Evolutionary conservation across 2,329 filamentous ascomycete species (phyloP).

Genomic region (Cladosporium halotolerans): DNA sequence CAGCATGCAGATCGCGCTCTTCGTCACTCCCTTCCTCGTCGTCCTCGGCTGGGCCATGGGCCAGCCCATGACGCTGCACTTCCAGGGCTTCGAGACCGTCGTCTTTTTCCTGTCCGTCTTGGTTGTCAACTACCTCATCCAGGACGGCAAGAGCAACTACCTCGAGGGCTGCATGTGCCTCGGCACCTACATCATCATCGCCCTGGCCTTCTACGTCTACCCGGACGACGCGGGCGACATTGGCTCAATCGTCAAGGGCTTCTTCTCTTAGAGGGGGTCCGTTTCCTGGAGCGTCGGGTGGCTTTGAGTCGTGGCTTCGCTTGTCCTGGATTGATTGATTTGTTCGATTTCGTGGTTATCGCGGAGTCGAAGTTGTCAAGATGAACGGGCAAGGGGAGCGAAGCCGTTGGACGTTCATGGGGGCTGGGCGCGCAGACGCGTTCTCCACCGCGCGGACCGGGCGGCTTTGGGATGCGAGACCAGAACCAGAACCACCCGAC

Average conservation of each 20-base stretch:
- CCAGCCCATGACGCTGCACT: constrained; percentile 62
- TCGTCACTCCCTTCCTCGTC: constrained; percentile 53
- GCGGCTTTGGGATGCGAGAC: too few species aligned
- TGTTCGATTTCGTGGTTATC: not conserved
- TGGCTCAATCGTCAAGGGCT: constrained; percentile 15
- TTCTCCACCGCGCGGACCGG: too few species aligned
- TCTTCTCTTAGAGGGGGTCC: constrained; percentile 4
- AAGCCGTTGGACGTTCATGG: too few species aligned
- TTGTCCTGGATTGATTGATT: not conserved
- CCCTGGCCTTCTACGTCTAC: constrained; percentile 55
- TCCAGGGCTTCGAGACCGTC: constrained; percentile 83
- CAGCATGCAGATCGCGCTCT: constrained; percentile 51
- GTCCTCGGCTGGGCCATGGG: constrained; percentile 51
- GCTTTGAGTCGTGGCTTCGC: not conserved
- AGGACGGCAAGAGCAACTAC: constrained; percentile 82
- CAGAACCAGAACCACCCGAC: too few species aligned
- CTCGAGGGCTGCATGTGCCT: constrained; percentile 65
- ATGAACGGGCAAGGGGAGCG: too few species aligned
- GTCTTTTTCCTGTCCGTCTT: constrained; percentile 77
- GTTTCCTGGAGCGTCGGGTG: too few species aligned
- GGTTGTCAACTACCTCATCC: constrained; percentile 80
- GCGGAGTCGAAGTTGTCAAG: too few species aligned
- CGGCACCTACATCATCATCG: constrained; percentile 53
- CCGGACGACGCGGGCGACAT: constrained; percentile 44
- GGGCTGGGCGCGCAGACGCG: too few species aligned